Conservation (phyloP, 2,329 filamentous ascomycete genomes). For the Trichoderma breve region DNA sequence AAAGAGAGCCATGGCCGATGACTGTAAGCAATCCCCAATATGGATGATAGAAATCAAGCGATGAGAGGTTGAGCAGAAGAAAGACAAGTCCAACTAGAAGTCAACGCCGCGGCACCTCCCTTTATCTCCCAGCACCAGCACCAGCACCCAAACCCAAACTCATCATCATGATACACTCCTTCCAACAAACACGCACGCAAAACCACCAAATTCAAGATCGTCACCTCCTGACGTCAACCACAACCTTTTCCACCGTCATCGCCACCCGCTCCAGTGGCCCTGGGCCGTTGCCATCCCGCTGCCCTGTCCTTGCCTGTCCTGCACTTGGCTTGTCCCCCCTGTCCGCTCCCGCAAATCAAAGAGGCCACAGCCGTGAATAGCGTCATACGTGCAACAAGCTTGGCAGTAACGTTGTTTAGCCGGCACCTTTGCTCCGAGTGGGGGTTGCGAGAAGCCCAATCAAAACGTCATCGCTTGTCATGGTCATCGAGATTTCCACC, state of each 20-base stretch:
- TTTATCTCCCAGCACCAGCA: not conserved
- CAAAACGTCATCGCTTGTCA: constrained; percentile 14
- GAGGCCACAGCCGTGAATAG: not conserved
- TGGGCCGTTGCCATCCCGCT: not conserved
- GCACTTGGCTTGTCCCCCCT: not conserved
- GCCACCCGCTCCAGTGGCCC: not conserved
- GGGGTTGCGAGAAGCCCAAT: not conserved
- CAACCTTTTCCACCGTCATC: not conserved
- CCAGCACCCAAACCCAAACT: not conserved
- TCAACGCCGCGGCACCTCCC: not conserved
- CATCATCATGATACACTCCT: not conserved
- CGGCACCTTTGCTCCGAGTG: constrained; percentile 5
- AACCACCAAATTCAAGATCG: not conserved
- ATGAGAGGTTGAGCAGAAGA: not conserved
- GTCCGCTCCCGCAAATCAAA: constrained; percentile 5
- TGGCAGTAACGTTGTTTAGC: constrained; percentile 16
- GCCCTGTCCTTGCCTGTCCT: not conserved
- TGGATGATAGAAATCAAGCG: not conserved
- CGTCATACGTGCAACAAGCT: constrained; percentile 17
- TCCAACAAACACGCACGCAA: not conserved
- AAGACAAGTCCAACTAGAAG: not conserved
- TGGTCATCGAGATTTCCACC: constrained; percentile 11
- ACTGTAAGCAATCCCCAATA: not conserved
- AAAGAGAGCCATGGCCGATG: constrained; percentile 14
- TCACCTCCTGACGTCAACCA: constrained; percentile 11